Evolutionary conservation across 1,284 basidiomycete genomes (phyloP).

Genomic region (Trametes pubescens): DNA sequence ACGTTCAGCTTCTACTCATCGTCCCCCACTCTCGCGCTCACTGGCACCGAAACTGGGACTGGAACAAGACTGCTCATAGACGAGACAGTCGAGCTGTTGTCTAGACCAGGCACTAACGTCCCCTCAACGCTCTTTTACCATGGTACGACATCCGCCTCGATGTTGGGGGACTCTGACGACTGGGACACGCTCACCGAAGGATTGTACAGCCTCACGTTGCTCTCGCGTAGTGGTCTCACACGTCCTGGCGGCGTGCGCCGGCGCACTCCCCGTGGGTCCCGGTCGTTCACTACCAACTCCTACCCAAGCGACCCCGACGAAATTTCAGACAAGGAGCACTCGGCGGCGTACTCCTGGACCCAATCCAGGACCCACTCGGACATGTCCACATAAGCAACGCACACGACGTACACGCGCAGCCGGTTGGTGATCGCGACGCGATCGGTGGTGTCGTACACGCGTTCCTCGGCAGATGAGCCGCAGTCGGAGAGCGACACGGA

Average conservation of each 20-base stretch:
- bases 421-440: conserved; percentile 44
- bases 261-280: conserved; percentile 49
- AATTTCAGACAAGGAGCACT: conserved; percentile 67
- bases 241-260: conserved; percentile 67
- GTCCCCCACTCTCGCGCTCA: conserved; percentile 38
- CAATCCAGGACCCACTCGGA: conserved; percentile 34
- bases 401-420: conserved; percentile 28
- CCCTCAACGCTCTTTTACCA: conserved; percentile 64
- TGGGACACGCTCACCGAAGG: conserved; percentile 45
- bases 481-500: conserved; percentile 27
- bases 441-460: conserved; percentile 44
- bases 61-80: conserved; percentile 32
- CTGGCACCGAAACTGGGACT: conserved; percentile 31
- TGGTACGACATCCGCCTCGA: conserved; percentile 62
- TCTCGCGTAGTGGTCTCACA: conserved; percentile 52
- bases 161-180: conserved; percentile 62
- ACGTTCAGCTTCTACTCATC: conserved; percentile 46
- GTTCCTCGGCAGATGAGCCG: conserved; percentile 23
- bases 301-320: conserved; percentile 47
- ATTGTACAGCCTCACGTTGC: conserved; percentile 38
- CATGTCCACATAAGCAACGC: conserved; percentile 31
- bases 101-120: conserved; percentile 54
- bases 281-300: conserved; percentile 47
- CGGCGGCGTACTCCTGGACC: conserved; percentile 33
- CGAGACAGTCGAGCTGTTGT: conserved; percentile 50